A percentile compares a stretch with the other conserved stretches of the same genome.
phyloP scores from a whole-genome alignment of 176 grass and related monocot genomes.

The Saccharum spontaneum region DNA sequence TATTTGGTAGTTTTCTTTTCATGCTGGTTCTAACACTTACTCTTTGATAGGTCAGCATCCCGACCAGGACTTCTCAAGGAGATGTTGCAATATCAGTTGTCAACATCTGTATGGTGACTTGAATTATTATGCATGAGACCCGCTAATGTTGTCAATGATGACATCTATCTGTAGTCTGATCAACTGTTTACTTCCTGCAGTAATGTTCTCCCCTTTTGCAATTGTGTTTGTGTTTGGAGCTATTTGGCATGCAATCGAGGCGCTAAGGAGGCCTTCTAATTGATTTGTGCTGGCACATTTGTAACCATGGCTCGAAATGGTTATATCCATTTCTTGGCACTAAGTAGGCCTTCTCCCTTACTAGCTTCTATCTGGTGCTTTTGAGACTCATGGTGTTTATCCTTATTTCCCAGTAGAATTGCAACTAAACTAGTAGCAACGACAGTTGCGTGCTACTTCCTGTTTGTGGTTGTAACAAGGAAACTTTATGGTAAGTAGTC shows the following conservation, averaged over 20 bases:
- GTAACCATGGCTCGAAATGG: background rate
- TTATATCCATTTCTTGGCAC: no score
- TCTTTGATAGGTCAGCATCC: background rate
- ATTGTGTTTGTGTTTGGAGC: background rate
- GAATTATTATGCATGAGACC: background rate
- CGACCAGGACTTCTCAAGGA: background rate
- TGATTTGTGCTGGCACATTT: background rate
- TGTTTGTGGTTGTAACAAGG: background rate
- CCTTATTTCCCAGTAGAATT: background rate
- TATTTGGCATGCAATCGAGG: background rate
- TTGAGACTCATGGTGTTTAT: background rate
- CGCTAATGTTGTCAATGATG: background rate
- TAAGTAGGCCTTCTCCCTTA: no score
- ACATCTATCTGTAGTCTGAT: background rate
- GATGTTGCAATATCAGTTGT: background rate
- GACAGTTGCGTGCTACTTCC: background rate
- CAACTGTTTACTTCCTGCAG: background rate
- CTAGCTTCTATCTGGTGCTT: background rate
- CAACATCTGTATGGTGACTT: background rate
- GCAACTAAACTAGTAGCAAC: background rate
- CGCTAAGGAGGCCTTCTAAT: background rate
- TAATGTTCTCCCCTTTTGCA: background rate
- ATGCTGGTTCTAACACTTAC: no score
- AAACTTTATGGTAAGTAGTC: background rate
- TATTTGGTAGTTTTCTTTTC: no score